Evolutionary conservation across 2,329 filamentous ascomycete genomes (phyloP).

Genomic region (Orbilia brochopaga): DNA sequence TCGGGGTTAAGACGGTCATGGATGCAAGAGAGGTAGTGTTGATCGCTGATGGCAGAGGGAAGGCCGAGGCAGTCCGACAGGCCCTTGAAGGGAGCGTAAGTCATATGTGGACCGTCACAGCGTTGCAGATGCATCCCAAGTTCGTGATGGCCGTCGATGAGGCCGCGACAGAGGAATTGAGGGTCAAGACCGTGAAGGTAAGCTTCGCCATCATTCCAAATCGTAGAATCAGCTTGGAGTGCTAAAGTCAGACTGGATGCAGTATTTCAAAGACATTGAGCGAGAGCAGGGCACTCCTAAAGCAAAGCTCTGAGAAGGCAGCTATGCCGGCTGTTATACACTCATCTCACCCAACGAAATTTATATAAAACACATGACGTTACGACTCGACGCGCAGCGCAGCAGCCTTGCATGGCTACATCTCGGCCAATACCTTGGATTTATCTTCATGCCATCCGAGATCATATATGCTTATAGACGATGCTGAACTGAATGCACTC

Average conservation of each 20-base stretch:
- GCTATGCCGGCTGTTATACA: conserved; percentile 1
- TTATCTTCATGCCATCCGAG: too few species aligned
- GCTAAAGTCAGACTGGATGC: conserved; percentile 3
- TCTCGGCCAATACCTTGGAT: too few species aligned
- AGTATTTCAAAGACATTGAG: conserved; percentile 48
- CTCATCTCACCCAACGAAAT: too few species aligned
- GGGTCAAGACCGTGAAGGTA: conserved; percentile 72
- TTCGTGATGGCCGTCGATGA: conserved; percentile 84
- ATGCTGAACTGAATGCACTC: too few species aligned
- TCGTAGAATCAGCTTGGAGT: background rate
- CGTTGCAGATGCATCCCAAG: conserved; percentile 78
- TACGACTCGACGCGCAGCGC: too few species aligned
- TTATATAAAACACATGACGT: too few species aligned
- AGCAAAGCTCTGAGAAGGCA: background rate
- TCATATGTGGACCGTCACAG: conserved; percentile 89
- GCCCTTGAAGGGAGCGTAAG: conserved; percentile 83
- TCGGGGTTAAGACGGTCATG: conserved; percentile 81
- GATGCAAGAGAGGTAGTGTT: conserved; percentile 82
- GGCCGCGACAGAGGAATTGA: conserved; percentile 74
- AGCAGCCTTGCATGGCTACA: too few species aligned
- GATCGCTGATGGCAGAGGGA: conserved; percentile 81
- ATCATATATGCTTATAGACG: too few species aligned
- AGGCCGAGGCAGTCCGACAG: conserved; percentile 77
- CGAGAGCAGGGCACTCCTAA: background rate
- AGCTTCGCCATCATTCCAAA: background rate